Conservation (phyloP, 1,284 basidiomycete species). For the Golubevia sp. region DNA sequence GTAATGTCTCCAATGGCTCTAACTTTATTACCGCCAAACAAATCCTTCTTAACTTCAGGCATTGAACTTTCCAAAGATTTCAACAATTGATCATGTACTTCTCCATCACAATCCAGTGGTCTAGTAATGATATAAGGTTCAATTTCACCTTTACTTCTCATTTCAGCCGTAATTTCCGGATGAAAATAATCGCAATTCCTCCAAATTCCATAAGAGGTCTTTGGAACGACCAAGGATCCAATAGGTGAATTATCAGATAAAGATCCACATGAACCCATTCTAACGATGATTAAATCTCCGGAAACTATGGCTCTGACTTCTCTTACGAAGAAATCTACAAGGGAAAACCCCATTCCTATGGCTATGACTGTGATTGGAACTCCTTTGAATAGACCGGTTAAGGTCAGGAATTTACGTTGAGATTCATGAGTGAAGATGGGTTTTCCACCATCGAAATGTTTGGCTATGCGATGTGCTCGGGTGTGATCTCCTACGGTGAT, state of each 20-base stretch:
- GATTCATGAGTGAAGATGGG: slow-evolving; percentile 69
- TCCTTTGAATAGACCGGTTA: slow-evolving; percentile 75
- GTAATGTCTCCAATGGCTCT: slow-evolving; percentile 63
- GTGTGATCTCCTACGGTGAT: slow-evolving; percentile 77
- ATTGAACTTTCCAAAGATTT: slow-evolving; percentile 16
- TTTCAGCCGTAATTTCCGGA: slow-evolving; percentile 16
- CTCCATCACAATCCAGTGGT: slow-evolving; percentile 69
- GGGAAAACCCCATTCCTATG: slow-evolving; percentile 80
- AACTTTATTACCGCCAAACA: slow-evolving; percentile 17
- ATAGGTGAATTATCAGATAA: slow-evolving; percentile 71
- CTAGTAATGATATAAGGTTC: slow-evolving; percentile 74
- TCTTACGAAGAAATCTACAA: slow-evolving; percentile 82
- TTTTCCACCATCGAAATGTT: slow-evolving; percentile 67
- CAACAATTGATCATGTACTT: slow-evolving; percentile 64
- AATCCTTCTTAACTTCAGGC: neutral
- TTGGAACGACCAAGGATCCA: slow-evolving; percentile 75
- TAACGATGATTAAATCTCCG: slow-evolving; percentile 75
- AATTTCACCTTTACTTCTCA: slow-evolving; percentile 15
- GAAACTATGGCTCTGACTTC: slow-evolving; percentile 76
- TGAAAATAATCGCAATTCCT: slow-evolving; percentile 75
- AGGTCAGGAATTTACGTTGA: slow-evolving; percentile 78
- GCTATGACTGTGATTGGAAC: slow-evolving; percentile 75
- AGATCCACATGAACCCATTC: slow-evolving; percentile 79
- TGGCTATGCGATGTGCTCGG: slow-evolving; percentile 70
- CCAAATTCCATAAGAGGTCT: slow-evolving; percentile 70